Conservation (phyloP, 2,329 filamentous ascomycete genomes). For the Aspergillus uvarum region DNA sequence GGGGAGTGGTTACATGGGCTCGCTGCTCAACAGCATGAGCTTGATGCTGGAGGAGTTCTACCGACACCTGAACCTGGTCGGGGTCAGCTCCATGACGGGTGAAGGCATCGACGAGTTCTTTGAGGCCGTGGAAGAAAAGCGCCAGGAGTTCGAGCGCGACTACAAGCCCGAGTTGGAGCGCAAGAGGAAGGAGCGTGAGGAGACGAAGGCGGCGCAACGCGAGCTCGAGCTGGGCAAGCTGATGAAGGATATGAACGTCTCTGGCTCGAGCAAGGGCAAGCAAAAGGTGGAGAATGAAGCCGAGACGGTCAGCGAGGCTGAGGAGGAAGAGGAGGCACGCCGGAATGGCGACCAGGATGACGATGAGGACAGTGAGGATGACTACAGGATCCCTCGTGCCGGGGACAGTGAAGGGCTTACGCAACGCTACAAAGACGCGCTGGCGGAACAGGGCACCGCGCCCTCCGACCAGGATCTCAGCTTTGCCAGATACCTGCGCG, state of each 20-base stretch:
- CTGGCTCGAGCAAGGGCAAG: constrained; percentile 35
- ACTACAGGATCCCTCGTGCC: constrained; percentile 61
- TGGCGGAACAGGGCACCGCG: constrained; percentile 53
- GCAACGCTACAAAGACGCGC: constrained; percentile 72
- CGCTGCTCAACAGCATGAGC: constrained; percentile 94
- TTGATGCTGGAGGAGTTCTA: constrained; percentile 98
- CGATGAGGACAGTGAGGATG: constrained; percentile 53
- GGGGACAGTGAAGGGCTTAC: constrained; percentile 66
- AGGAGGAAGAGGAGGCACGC: constrained; percentile 46
- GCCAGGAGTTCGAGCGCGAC: constrained; percentile 81
- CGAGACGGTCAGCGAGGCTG: constrained; percentile 51
- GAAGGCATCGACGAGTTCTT: constrained; percentile 94
- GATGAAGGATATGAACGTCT: constrained; percentile 86
- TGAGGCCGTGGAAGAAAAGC: constrained; percentile 80
- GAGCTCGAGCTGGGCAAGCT: constrained; percentile 85
- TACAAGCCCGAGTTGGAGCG: constrained; percentile 90
- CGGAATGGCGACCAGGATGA: constrained; percentile 42
- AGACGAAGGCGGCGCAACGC: constrained; percentile 67
- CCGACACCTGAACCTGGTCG: constrained; percentile 86
- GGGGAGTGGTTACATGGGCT: constrained; percentile 94
- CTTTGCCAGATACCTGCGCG: constrained; percentile 51
- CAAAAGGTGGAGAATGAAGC: constrained; percentile 28
- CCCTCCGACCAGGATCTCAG: constrained; percentile 50
- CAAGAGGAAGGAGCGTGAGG: constrained; percentile 71
- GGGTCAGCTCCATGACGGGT: constrained; percentile 89